Conservation (phyloP, 75 land plant species). For the Picea glauca region DNA sequence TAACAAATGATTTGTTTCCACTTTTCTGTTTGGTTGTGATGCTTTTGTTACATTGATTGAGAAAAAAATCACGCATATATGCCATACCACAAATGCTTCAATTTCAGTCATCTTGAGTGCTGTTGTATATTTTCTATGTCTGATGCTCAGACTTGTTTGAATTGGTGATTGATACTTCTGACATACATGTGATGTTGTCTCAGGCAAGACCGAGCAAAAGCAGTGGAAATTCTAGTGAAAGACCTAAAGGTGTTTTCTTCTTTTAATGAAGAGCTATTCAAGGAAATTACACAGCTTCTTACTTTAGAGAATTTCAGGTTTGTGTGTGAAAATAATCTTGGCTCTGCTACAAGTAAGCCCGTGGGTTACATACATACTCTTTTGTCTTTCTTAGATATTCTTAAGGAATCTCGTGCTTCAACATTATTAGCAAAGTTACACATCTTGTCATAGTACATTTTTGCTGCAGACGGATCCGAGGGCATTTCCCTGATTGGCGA, state of each 20-base stretch:
- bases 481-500: not conserved
- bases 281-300: conserved; percentile 90
- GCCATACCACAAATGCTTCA: not conserved
- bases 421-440: not conserved
- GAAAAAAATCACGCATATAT: not conserved
- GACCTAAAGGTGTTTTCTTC: conserved; percentile 90
- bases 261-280: conserved; percentile 89
- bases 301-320: conserved; percentile 92
- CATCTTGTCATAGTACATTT: not conserved
- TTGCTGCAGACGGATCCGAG: not conserved
- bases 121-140: not conserved
- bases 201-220: conserved; percentile 88
- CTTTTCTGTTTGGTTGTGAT: not conserved
- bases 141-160: not conserved
- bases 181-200: not conserved
- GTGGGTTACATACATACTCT: not conserved
- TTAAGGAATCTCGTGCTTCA: not conserved
- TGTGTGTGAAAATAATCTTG: conserved; percentile 9
- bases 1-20: not conserved
- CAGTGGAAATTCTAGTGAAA: conserved; percentile 90
- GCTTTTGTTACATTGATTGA: not conserved
- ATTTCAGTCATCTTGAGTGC: not conserved
- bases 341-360: not conserved
- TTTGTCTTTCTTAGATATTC: not conserved
- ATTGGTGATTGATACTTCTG: not conserved